Percentiles rank a stretch among this genome's conserved stretches.
phyloP scores from a whole-genome alignment of 108 stramenopile genomes.

The Aurantiochytrium sp. region DNA sequence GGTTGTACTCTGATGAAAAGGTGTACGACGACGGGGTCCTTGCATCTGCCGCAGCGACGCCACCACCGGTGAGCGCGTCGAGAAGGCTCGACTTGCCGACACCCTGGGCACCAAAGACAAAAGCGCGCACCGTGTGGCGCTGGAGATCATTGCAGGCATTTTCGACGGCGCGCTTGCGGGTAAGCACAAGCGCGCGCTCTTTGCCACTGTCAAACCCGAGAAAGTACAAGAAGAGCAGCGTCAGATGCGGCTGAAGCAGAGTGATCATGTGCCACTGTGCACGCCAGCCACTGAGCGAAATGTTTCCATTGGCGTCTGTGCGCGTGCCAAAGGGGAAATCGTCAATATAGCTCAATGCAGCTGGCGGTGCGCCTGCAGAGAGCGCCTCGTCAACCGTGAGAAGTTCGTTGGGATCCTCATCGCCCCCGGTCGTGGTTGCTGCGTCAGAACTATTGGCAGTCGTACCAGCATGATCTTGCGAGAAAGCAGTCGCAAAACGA shows the following conservation, averaged over 20 bases:
- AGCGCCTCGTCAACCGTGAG: neutral
- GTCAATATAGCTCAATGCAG: neutral
- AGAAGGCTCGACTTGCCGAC: neutral
- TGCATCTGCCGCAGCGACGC: too few species aligned
- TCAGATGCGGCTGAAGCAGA: neutral
- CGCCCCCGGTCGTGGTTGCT: neutral
- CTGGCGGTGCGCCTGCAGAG: neutral
- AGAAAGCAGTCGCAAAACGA: too few species aligned
- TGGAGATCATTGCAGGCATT: neutral
- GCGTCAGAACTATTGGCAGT: too few species aligned
- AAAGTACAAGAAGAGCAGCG: constrained; percentile 14
- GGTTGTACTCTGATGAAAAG: neutral
- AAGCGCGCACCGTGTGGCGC: neutral
- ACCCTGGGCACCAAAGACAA: constrained; percentile 12
- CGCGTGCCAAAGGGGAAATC: neutral
- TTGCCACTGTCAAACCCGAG: neutral
- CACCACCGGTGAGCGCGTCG: neutral
- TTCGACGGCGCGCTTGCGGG: neutral
- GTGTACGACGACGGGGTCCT: neutral
- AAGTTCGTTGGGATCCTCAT: neutral
- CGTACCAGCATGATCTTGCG: too few species aligned
- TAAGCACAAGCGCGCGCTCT: neutral
- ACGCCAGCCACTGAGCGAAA: neutral
- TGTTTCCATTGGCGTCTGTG: neutral
- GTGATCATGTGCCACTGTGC: neutral